These are phyloP conservation scores for Rhytidiadelphus loreus DNA, from an alignment of 225 moss, liverwort and hornwort species.

Conservation along the genomic window DNA sequence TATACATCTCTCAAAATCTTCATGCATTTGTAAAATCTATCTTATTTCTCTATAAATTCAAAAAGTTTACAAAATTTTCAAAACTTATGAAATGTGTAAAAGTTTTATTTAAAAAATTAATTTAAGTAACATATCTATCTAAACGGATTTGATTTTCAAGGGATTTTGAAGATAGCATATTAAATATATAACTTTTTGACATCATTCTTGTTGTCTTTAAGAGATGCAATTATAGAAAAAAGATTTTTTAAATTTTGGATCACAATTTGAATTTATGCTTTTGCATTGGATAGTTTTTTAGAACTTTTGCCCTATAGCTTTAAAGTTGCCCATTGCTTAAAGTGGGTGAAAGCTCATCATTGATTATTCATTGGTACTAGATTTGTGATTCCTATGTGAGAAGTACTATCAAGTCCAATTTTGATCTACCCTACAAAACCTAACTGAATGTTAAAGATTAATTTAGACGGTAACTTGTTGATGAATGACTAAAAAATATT, in stretches of 20 bases:
- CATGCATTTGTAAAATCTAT: neutral
- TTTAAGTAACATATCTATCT: too few relatives aligned
- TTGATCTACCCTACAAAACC: neutral
- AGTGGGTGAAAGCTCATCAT: neutral
- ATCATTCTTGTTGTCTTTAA: neutral
- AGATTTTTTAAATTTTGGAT: neutral
- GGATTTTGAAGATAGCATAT: neutral
- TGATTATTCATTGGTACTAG: neutral
- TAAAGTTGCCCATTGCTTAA: neutral
- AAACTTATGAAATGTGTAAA: neutral
- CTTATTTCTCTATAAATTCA: neutral
- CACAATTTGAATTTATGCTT: neutral
- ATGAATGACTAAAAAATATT: neutral
- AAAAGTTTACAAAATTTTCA: neutral
- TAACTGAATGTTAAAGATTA: neutral
- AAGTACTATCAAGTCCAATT: neutral
- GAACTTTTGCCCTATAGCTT: neutral
- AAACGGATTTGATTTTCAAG: neutral
- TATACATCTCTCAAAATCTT: neutral
- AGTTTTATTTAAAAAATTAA: too few relatives aligned
- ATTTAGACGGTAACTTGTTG: neutral
- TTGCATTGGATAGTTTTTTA: neutral
- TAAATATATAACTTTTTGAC: neutral
- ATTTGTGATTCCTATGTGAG: neutral
- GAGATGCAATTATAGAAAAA: neutral